Percentiles rank a stretch among this genome's conserved stretches.
Conservation (phyloP, 306 rosid genomes). For the Cucumis sativus region Cucumber_9930_V3 NC_026661.2:20244001-20244500, state of each 20-base stretch:
- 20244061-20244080: slow-evolving; percentile 53
- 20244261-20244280: slow-evolving; percentile 22
- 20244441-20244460: slow-evolving; percentile 42
- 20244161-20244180: slow-evolving; percentile 78
- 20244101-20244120: slow-evolving; percentile 85
- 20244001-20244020: slow-evolving; percentile 57
- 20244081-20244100: slow-evolving; percentile 69
- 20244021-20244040: slow-evolving; percentile 58
- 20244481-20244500: no score
- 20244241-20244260: slow-evolving; percentile 24
- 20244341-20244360: slow-evolving; percentile 40
- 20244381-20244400: not conserved
- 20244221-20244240: slow-evolving; percentile 12
- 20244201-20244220: slow-evolving; percentile 11
- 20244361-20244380: not conserved
- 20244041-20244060: slow-evolving; percentile 70
- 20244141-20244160: slow-evolving; percentile 69
- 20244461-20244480: slow-evolving; percentile 9
- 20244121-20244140: slow-evolving; percentile 46
- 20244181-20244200: slow-evolving; percentile 46
- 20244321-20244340: slow-evolving; percentile 38
- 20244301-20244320: slow-evolving; percentile 44
- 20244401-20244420: not conserved
- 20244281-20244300: slow-evolving; percentile 25
- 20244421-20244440: slow-evolving; percentile 51